Conservation (phyloP, 2,329 filamentous ascomycete species). For the Zymoseptoria tritici region DNA sequence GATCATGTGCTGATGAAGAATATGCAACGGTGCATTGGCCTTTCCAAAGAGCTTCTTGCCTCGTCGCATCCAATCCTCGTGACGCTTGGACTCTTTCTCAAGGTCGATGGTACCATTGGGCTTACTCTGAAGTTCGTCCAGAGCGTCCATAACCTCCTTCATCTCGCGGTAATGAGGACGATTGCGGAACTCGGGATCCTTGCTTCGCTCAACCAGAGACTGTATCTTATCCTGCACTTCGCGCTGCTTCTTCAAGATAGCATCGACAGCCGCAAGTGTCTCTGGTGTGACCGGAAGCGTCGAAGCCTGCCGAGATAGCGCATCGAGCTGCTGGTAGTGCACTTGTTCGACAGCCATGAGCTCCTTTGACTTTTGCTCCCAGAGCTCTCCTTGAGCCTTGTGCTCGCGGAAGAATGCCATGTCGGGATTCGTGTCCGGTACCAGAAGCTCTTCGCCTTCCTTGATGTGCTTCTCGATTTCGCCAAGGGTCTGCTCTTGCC, state of each 20-base stretch:
- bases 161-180: constrained; percentile 85
- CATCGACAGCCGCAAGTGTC: constrained; percentile 75
- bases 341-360: constrained; percentile 85
- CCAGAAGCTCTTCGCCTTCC: constrained; percentile 67
- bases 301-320: constrained; percentile 74
- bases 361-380: constrained; percentile 90
- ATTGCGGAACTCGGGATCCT: constrained; percentile 64
- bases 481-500: constrained; percentile 60
- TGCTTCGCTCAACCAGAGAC: constrained; percentile 70
- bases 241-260: constrained; percentile 89
- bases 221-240: constrained; percentile 87
- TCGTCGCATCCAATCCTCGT: constrained; percentile 98
- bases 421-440: constrained; percentile 73
- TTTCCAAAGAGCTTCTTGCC: constrained; percentile 98
- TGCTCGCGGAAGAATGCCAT: constrained; percentile 70
- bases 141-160: constrained; percentile 76
- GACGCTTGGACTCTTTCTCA: constrained; percentile 86
- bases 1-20: constrained; percentile 88
- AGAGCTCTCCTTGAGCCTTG: constrained; percentile 67
- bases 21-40: constrained; percentile 92
- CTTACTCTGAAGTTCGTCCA: constrained; percentile 87
- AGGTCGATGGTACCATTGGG: constrained; percentile 84
- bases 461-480: constrained; percentile 74
- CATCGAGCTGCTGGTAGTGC: constrained; percentile 90
- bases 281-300: constrained; percentile 73